phyloP scores from a whole-genome alignment of 257 asterid genomes.

The Fraxinus anomala region DNA sequence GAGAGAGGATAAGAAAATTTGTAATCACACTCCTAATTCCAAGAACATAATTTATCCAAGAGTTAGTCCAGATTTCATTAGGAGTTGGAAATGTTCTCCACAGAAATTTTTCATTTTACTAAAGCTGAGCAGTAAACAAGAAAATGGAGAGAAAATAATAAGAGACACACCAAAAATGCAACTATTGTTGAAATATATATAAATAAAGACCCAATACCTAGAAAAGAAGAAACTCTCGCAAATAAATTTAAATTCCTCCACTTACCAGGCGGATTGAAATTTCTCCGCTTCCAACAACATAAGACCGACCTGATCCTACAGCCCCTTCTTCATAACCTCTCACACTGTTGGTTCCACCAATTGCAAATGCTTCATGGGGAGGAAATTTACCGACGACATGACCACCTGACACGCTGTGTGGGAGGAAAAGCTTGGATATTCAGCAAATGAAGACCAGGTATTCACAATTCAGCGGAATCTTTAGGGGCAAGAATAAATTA shows the following conservation, averaged over 20 bases:
- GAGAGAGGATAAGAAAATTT: background rate
- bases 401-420: slow-evolving; percentile 80
- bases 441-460: slow-evolving; percentile 23
- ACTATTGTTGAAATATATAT: background rate
- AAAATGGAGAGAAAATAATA: background rate
- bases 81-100: background rate
- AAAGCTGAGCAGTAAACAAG: background rate
- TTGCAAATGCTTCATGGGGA: slow-evolving; percentile 95
- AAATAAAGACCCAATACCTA: background rate
- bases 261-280: slow-evolving; percentile 88
- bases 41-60: background rate
- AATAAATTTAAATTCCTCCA: slow-evolving; percentile 18
- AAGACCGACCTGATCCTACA: slow-evolving; percentile 93
- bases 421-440: slow-evolving; percentile 20
- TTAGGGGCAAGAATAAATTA: background rate
- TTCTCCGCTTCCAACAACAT: slow-evolving; percentile 85
- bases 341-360: slow-evolving; percentile 97
- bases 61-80: background rate
- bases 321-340: slow-evolving; percentile 98
- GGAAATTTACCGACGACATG: slow-evolving; percentile 89
- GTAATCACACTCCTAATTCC: background rate
- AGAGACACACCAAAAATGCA: background rate
- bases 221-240: background rate
- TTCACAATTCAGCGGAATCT: slow-evolving; percentile 5
- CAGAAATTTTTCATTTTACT: background rate